Base-by-base conservation (phyloP, 192 early-diverging fungal species). In the Coemansia sp. region DNA sequence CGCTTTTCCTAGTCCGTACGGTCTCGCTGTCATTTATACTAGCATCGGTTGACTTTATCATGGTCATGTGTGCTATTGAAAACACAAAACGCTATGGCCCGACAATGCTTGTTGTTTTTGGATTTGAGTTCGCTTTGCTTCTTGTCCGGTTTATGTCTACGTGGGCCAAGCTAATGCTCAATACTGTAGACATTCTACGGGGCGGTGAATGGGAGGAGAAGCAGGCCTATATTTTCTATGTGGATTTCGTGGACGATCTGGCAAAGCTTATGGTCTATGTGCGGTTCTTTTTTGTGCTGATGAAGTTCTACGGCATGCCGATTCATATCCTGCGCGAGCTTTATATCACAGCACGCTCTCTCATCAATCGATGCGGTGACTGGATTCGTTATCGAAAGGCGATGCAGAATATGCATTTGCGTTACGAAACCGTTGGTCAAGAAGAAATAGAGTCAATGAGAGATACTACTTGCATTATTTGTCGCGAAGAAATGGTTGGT, bases 61-160 rank as follows among this genome's bases (percentile, higher is more conserved):
- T 97, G 73, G 81, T 96, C 8, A 55, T 66, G 11, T 94, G 91
- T 71, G 86, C 93, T 7, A 82, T 89, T 7, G 84, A 85, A 13
- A 74, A 76, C 26, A 92, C 93, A 16, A 64, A 77, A 16, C 66
- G 75, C n/a, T 79, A 85, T 55, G 93, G 93, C 12, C 87, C 94
- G 5, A 91, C 86, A 6, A 95, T 97, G 93, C 93, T 99, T 89
- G 92, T 98, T 54, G 92, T 97, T 67, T 99, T 99, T 89, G 96
- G 93, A 15, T 99, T 99, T 77, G 96, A 98, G 92, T 98, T 95
- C 66, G 88, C 94, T 2, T 88, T 99, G 45, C 85, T 99, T 62
- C 83, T 90, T 7, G 92, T 90, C 18, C 83, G 85, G n/a, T 85
- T 97, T 21, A 21, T 90, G 61, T 87, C 91, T 15, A 90, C 88